These are phyloP conservation scores for Cenchrus fungigraminus DNA, from an alignment of 176 grass and related monocot genomes.

Conservation along the genomic window DNA sequence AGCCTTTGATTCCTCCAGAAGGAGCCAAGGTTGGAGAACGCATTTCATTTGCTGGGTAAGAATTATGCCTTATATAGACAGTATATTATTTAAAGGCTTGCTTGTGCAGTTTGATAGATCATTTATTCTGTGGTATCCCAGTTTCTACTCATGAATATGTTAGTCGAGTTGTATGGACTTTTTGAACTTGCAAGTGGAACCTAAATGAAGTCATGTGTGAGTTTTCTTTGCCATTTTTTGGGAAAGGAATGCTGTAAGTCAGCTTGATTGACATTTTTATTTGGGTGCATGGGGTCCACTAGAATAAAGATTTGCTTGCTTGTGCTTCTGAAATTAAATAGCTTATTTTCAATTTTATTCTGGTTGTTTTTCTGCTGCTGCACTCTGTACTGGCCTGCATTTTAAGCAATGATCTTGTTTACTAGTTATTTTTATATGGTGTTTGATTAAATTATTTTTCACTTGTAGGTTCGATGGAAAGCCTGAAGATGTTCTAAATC, in stretches of 20 bases:
- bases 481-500: slow-evolving; percentile 94
- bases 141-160: slow-evolving; percentile 5
- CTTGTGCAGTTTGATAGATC: neutral
- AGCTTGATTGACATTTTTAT: neutral
- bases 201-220: neutral
- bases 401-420: neutral
- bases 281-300: neutral
- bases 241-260: neutral
- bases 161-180: neutral
- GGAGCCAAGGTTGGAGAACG: slow-evolving; percentile 88
- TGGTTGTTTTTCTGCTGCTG: neutral
- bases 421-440: neutral
- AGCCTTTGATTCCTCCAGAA: slow-evolving; percentile 92
- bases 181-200: neutral
- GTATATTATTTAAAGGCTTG: neutral
- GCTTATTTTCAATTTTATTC: neutral
- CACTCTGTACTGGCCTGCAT: slow-evolving; percentile 3
- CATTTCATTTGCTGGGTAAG: slow-evolving; percentile 91
- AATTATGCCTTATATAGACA: neutral
- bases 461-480: slow-evolving; percentile 69
- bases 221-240: neutral
- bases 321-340: slow-evolving; percentile 1
- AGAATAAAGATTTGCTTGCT: neutral
- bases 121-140: slow-evolving; percentile 5
- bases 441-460: slow-evolving; percentile 28